Evolutionary conservation across 768 basidiomycete species (phyloP), one percentile per base, ranked within the genome.

Genomic region (Pleurotus cornucopiae): DNA sequence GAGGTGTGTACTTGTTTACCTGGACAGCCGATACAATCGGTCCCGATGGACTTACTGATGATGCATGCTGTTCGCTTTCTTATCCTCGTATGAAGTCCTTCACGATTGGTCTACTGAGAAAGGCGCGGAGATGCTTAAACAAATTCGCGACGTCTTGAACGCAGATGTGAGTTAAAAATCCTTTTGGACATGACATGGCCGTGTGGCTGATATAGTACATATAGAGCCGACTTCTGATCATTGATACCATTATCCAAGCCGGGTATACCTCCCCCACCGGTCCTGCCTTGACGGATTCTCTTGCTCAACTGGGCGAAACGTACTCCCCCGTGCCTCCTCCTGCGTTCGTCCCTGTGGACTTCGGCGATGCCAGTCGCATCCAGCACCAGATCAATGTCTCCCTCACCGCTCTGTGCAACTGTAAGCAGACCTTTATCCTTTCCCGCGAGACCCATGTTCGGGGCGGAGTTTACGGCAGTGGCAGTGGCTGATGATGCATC

Each of bases 91-190:
- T 23, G n/a, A 30, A 72, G 73, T 74, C 53, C 63, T 74, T 23
- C 73, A 73, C 61, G 71, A 73, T 57, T 74, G 71, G 73, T 70
- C 64, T 52, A 71, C 70, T 1, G 69, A 68, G 51, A 63, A 73
- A 66, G 69, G 70, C 59, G 71, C 71, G 3, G 65, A 70, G 56
- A 73, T 74, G 68, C 65, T 73, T 43, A 52, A 61, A 44, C 69
- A 73, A 21, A 71, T 72, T 43, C 60, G 63, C 2, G 71, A 73
- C 51, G 70, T 72, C 40, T 53, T 74, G 13, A 70, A 70, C 52
- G 59, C 71, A 43, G 67, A 71, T 57, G 71, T 69, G 51, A 44
- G 63, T 57, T 14, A 1, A 18, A 25, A 12, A 38, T 21, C 20
- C 23, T 43, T 38, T 37, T 3, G 21, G 11, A 38, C 49, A 52